phyloP scores from a whole-genome alignment of 257 asterid species.

The Solanum neorickii region DNA sequence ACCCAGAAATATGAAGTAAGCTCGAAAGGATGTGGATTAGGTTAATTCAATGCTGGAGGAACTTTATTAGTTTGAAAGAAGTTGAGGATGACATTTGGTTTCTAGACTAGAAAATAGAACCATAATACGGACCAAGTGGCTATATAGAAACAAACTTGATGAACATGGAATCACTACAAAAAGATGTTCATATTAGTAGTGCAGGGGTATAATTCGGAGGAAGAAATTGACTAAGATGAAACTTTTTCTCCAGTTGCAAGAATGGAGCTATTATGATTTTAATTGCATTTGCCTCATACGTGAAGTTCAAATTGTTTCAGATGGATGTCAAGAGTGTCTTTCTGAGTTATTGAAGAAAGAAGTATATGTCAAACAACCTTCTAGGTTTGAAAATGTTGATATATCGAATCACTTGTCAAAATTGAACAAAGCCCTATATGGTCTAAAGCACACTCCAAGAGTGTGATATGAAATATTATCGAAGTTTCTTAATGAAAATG shows the following conservation, averaged over 20 bases:
- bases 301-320: not conserved
- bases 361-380: not conserved
- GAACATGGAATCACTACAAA: not conserved
- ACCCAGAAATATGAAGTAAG: not conserved
- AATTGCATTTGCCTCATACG: not conserved
- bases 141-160: no score
- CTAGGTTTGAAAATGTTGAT: not conserved
- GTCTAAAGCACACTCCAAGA: not conserved
- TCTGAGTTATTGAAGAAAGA: not conserved
- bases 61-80: not conserved
- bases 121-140: not conserved
- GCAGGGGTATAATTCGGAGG: not conserved
- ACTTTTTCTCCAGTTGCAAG: not conserved
- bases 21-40: not conserved
- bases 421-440: not conserved
- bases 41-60: no score
- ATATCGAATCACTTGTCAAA: not conserved
- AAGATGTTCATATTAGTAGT: not conserved
- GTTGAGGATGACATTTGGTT: not conserved
- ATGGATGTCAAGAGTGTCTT: not conserved
- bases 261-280: not conserved
- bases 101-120: not conserved
- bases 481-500: not conserved
- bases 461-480: not conserved
- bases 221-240: not conserved